These are phyloP conservation scores for Globisporangium camurandrum DNA, from an alignment of 352 stramenopile genomes.

Conservation along the genomic window DNA sequence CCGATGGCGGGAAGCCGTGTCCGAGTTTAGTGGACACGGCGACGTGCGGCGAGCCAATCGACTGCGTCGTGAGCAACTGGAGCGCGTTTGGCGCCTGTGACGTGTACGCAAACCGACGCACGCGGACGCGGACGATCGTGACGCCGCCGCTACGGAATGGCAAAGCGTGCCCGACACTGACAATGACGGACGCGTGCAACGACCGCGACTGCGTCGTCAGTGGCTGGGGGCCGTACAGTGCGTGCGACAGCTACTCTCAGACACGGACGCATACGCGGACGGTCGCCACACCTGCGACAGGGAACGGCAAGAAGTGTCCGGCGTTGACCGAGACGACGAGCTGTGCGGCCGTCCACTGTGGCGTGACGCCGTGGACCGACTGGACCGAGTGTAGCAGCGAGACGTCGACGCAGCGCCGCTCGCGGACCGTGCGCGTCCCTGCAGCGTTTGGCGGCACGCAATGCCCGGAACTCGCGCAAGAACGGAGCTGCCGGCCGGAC, in stretches of 20 bases:
- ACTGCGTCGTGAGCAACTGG: conserved; percentile 51
- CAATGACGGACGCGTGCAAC: conserved; percentile 24
- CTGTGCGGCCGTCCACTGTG: conserved; percentile 45
- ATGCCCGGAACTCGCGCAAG: conserved; percentile 36
- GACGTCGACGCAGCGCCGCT: conserved; percentile 26
- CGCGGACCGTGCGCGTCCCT: conserved; percentile 28
- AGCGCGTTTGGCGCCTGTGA: conserved; percentile 30
- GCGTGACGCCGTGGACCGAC: conserved; percentile 33
- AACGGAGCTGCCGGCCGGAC: conserved; percentile 25
- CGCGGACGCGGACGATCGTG: conserved; percentile 25
- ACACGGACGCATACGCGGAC: conserved; percentile 35
- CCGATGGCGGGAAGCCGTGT: conserved; percentile 37
- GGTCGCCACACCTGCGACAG: conserved; percentile 15
- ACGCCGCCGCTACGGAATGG: conserved; percentile 28
- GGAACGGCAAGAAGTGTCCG: conserved; percentile 36
- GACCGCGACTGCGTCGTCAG: conserved; percentile 41
- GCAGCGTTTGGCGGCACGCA: conserved; percentile 23
- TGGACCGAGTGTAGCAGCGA: conserved; percentile 35
- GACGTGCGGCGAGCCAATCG: conserved; percentile 22
- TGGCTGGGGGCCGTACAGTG: conserved; percentile 36
- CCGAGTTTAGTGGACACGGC: conserved; percentile 21
- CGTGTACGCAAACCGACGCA: conserved; percentile 18
- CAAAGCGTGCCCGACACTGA: conserved; percentile 28
- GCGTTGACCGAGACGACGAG: conserved; percentile 26
- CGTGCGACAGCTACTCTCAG: conserved; percentile 23